A percentile compares a stretch with the other conserved stretches of the same genome.
Conservation (phyloP, 371 early-diverging fungal genomes). For the Rhizopus delemar region DNA sequence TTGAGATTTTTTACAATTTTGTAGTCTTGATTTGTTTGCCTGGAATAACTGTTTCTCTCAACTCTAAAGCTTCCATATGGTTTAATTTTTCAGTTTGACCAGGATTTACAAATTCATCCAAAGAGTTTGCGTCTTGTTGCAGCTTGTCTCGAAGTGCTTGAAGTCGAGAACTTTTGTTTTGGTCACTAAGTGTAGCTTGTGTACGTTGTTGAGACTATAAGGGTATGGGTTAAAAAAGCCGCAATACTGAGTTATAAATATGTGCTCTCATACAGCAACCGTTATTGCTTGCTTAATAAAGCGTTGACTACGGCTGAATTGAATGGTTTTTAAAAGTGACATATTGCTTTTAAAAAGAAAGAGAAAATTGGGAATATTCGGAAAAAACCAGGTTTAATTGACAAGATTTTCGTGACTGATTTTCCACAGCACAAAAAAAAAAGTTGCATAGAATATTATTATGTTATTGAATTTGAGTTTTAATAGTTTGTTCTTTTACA, state of each 20-base stretch:
- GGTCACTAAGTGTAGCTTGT: conserved; percentile 24
- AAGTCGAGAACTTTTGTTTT: conserved; percentile 15
- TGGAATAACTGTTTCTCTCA: conserved; percentile 58
- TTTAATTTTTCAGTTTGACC: conserved; percentile 58
- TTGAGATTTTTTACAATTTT: conserved; percentile 11
- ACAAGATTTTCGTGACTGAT: background rate
- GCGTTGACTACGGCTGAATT: background rate
- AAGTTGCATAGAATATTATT: too few relatives aligned
- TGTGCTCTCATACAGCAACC: background rate
- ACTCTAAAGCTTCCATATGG: conserved; percentile 66
- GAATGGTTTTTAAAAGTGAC: background rate
- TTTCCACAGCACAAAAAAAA: background rate
- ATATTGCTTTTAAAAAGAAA: background rate
- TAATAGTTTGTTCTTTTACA: too few relatives aligned
- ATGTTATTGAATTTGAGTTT: too few relatives aligned
- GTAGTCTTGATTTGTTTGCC: conserved; percentile 46
- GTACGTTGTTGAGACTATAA: conserved; percentile 16
- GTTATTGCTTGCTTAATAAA: background rate
- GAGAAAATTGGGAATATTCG: background rate
- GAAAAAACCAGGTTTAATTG: background rate
- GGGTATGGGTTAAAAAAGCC: background rate
- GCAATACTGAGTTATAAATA: background rate
- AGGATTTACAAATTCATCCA: conserved; percentile 71
- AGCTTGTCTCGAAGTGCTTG: conserved; percentile 21
- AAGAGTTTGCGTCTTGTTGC: conserved; percentile 27